Evolutionary conservation across 352 stramenopile species (phyloP), one percentile per base, ranked within the genome.

Genomic region (Thraustochytrium sp.): DNA sequence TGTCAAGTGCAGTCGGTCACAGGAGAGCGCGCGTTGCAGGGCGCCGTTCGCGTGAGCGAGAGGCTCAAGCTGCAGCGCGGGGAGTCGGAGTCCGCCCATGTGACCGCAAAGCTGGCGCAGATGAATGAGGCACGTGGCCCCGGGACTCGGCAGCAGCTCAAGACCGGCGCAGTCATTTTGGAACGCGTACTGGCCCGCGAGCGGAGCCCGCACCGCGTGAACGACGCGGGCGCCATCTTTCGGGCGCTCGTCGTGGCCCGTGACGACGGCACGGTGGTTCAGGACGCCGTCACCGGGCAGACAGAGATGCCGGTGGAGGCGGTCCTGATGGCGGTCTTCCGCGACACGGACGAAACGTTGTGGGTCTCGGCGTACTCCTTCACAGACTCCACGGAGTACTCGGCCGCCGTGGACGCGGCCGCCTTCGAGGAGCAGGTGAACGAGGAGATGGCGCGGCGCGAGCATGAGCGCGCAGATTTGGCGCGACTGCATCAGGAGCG

Each of bases 1-100:
- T 80, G 68, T 5, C 68, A 80, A 31, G 68, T 80, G 9, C 68
- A 80, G 38, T 80, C 68, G n/a, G 68, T 80, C 4, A 65, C 44
- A 4, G 1, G 44, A 18, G 68, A 72, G 34, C 46, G 68, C 26
- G 68, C 68, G 18, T 11, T 51, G 23, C 38, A 75, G n/a, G 62
- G 62, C 26, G 62, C 3, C 18, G 62, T 54, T 1, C 37, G 36
- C 21, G 62, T 53, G 4, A 26, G 62, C 26, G 62, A 8, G 16
- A 36, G 8, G 55, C 55, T 64, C 55, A 38, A 64, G 8, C 13
- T 72, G 36, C 8, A 75, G 23, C 42, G 44, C 8, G 44, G 16
- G 2, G 62, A 55, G 16, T 75, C 62, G 9, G 37, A 75, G 62
- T 51, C 62, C 23, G 51, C 36, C 2, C 59, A 49, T 44, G 59